A percentile compares a stretch with the other conserved stretches of the same genome.
phyloP scores from a whole-genome alignment of 257 asterid species.

The Ilex asprella region DNA sequence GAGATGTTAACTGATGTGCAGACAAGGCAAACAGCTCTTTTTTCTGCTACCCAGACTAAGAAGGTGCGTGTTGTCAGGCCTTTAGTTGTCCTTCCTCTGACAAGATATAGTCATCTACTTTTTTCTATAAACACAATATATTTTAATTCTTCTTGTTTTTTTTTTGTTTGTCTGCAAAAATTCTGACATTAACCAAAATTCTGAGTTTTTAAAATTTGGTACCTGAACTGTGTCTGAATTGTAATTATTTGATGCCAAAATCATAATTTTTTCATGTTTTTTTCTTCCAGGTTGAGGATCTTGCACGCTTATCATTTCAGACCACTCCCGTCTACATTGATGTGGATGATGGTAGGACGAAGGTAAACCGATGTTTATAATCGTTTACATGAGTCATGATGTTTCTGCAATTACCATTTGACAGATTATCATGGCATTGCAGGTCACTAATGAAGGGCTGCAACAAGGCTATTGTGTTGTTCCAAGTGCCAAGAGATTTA shows the following conservation, averaged over 20 bases:
- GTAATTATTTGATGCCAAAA: neutral
- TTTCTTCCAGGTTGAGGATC: constrained; percentile 80
- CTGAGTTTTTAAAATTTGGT: neutral
- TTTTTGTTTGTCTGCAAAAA: neutral
- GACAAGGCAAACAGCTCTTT: constrained; percentile 91
- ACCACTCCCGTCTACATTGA: constrained; percentile 63
- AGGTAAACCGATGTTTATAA: constrained; percentile 31
- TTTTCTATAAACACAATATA: neutral
- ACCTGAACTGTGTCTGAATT: neutral
- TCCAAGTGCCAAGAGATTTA: constrained; percentile 72
- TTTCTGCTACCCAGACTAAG: constrained; percentile 96
- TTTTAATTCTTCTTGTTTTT: too few relatives aligned
- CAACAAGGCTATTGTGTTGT: constrained; percentile 92
- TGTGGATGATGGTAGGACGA: constrained; percentile 84
- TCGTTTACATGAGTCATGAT: constrained; percentile 7
- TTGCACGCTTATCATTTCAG: constrained; percentile 82
- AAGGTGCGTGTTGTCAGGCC: constrained; percentile 38
- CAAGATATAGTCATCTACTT: neutral
- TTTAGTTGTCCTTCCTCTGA: neutral
- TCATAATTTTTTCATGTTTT: neutral
- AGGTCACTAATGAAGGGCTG: constrained; percentile 94
- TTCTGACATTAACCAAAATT: neutral
- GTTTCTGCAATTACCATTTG: neutral
- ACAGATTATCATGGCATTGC: constrained; percentile 13
- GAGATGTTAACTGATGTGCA: constrained; percentile 29